A percentile compares a stretch with the other conserved stretches of the same genome.
Evolutionary conservation across 768 basidiomycete species (phyloP).

Genomic region (Russula earlei): DNA sequence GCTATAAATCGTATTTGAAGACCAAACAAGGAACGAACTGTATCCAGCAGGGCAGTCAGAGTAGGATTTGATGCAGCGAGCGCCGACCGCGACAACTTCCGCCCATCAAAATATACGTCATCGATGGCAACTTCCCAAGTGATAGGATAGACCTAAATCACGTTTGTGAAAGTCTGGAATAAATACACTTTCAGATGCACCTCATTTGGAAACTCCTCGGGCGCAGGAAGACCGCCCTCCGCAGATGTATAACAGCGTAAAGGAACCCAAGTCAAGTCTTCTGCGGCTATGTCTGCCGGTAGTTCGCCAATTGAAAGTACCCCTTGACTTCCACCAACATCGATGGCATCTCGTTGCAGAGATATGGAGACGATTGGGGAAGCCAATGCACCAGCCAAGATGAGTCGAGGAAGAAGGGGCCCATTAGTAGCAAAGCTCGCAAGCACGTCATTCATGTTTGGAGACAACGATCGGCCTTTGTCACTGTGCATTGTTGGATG

Average conservation of each 20-base stretch:
- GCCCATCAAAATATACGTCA: constrained; percentile 61
- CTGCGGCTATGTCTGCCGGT: constrained; percentile 38
- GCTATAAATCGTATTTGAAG: neutral
- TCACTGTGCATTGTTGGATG: neutral
- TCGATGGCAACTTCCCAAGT: constrained; percentile 65
- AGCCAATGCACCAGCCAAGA: constrained; percentile 31
- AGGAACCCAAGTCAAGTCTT: constrained; percentile 55
- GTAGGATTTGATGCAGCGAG: constrained; percentile 39
- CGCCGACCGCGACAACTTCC: constrained; percentile 46
- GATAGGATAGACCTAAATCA: constrained; percentile 24
- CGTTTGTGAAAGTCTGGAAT: neutral
- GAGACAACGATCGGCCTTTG: neutral
- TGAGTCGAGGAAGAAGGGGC: constrained; percentile 28
- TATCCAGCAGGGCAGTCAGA: constrained; percentile 62
- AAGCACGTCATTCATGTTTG: constrained; percentile 20
- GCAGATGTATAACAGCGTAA: constrained; percentile 44
- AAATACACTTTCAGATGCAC: constrained; percentile 28
- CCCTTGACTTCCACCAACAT: constrained; percentile 61
- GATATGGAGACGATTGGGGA: constrained; percentile 39
- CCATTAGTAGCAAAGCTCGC: constrained; percentile 26
- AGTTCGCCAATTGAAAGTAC: constrained; percentile 58
- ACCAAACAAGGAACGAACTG: constrained; percentile 34
- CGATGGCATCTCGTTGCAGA: constrained; percentile 58
- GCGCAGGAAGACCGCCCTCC: constrained; percentile 47
- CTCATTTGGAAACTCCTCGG: constrained; percentile 50